Evolutionary conservation across 1,284 basidiomycete species (phyloP).

Genomic region (Tylopilus orsonianus): DNA sequence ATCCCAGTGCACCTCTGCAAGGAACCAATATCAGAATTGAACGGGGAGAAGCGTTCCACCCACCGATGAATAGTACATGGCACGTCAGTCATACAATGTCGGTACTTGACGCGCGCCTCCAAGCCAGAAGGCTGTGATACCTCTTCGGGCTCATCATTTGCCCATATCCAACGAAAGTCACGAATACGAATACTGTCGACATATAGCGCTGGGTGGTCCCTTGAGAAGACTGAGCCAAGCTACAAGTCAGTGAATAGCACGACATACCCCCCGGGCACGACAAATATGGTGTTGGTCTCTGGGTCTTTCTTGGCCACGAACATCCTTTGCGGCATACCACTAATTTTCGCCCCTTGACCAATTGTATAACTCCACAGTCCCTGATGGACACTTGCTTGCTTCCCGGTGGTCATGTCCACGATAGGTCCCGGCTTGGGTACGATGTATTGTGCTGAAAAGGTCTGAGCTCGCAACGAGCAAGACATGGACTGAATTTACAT

Average conservation of each 20-base stretch:
- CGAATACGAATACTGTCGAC: constrained; percentile 45
- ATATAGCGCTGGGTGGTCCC: constrained; percentile 67
- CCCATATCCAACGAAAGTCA: constrained; percentile 79
- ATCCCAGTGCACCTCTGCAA: constrained; percentile 23
- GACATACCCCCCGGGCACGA: constrained; percentile 75
- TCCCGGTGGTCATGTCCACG: constrained; percentile 56
- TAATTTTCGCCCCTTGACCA: constrained; percentile 73
- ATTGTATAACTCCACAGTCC: constrained; percentile 92
- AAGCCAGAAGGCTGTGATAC: constrained; percentile 46
- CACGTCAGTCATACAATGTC: constrained; percentile 67
- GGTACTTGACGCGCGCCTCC: constrained; percentile 59
- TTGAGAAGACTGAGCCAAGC: constrained; percentile 26
- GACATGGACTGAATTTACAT: constrained; percentile 42
- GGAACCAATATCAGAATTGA: neutral
- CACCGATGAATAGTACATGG: constrained; percentile 43
- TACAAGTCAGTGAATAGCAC: neutral
- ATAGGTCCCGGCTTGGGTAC: constrained; percentile 67
- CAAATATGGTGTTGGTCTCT: constrained; percentile 60
- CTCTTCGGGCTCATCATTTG: constrained; percentile 50
- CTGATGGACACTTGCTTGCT: constrained; percentile 59
- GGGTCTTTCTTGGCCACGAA: constrained; percentile 79
- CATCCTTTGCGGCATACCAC: constrained; percentile 61
- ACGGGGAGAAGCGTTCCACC: constrained; percentile 3
- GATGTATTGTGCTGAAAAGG: constrained; percentile 72
- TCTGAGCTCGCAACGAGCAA: constrained; percentile 5